These are phyloP conservation scores for Neurospora terricola DNA, from an alignment of 495 filamentous ascomycete genomes.

Conservation along the genomic window DNA sequence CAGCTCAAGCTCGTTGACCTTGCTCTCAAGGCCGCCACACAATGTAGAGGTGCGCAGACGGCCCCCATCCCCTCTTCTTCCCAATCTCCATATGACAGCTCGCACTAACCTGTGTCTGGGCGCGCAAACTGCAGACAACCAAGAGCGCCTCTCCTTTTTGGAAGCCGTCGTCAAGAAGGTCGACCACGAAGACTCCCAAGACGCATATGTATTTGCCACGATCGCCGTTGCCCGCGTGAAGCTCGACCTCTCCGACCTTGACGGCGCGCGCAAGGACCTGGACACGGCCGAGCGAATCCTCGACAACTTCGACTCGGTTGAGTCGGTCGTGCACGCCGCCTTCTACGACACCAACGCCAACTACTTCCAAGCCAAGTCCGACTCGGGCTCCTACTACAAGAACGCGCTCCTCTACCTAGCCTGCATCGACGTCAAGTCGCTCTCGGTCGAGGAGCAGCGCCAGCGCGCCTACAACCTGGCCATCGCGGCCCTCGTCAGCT, in stretches of 20 bases:
- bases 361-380: conserved; percentile 86
- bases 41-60: conserved; percentile 61
- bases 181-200: conserved; percentile 84
- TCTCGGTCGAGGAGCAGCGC: conserved; percentile 61
- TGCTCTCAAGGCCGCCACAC: conserved; percentile 73
- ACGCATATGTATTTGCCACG: conserved; percentile 90
- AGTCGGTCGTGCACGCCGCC: conserved; percentile 90
- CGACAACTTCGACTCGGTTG: conserved; percentile 88
- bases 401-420: conserved; percentile 97
- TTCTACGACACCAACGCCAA: conserved; percentile 95
- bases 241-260: conserved; percentile 62
- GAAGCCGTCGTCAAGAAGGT: conserved; percentile 76
- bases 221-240: conserved; percentile 85
- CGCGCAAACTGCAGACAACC: conserved; percentile 49
- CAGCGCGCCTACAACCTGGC: conserved; percentile 83
- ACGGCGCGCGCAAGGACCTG: conserved; percentile 72
- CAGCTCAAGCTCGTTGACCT: conserved; percentile 91
- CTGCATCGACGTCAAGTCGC: conserved; percentile 74
- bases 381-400: conserved; percentile 93
- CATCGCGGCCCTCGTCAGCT: conserved; percentile 85
- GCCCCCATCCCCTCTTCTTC: conserved; percentile 2
- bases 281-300: conserved; percentile 79
- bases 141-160: conserved; percentile 83
- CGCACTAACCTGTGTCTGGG: background rate
- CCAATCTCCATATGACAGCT: background rate